phyloP scores from a whole-genome alignment of 2,329 filamentous ascomycete genomes.

The Westerdykella sp. region DNA sequence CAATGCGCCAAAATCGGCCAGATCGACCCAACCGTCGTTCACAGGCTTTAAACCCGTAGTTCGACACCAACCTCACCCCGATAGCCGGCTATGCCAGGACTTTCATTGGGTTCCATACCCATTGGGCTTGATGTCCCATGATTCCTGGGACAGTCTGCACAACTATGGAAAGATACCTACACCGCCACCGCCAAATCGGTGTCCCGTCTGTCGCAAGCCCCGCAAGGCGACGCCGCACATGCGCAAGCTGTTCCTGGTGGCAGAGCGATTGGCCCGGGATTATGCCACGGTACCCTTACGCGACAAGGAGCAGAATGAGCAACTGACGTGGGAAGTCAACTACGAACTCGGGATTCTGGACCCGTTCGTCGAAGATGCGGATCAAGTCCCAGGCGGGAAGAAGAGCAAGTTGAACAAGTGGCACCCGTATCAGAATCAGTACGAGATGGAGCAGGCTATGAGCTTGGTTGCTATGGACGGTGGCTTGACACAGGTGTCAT shows the following conservation, averaged over 20 bases:
- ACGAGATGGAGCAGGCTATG: slow-evolving; percentile 20
- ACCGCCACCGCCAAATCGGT: slow-evolving; percentile 8
- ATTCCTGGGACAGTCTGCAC: slow-evolving; percentile 21
- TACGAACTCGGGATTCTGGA: slow-evolving; percentile 22
- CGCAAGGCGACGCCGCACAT: slow-evolving; percentile 14
- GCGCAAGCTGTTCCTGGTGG: slow-evolving; percentile 26
- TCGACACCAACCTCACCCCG: slow-evolving; percentile 14
- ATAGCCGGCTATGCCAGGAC: slow-evolving; percentile 15
- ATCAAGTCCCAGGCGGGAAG: slow-evolving; percentile 17
- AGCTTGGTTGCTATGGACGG: slow-evolving; percentile 15
- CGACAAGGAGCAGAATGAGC: slow-evolving; percentile 19
- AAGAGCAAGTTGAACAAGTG: slow-evolving; percentile 14
- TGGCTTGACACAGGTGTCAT: slow-evolving; percentile 13
- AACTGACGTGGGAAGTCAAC: slow-evolving; percentile 23
- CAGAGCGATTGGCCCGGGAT: slow-evolving; percentile 22
- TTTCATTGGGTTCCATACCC: slow-evolving; percentile 24
- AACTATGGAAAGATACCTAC: slow-evolving; percentile 1
- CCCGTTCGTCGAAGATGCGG: slow-evolving; percentile 15
- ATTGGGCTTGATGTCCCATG: slow-evolving; percentile 17
- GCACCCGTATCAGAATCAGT: slow-evolving; percentile 22
- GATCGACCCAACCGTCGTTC: too few species aligned
- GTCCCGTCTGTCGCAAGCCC: slow-evolving; percentile 12
- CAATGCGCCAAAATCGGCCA: too few species aligned
- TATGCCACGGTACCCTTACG: slow-evolving; percentile 9
- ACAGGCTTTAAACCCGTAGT: too few species aligned